These are phyloP conservation scores for Cercophora scortea DNA, from an alignment of 495 filamentous ascomycete genomes.

Conservation along the genomic window DNA sequence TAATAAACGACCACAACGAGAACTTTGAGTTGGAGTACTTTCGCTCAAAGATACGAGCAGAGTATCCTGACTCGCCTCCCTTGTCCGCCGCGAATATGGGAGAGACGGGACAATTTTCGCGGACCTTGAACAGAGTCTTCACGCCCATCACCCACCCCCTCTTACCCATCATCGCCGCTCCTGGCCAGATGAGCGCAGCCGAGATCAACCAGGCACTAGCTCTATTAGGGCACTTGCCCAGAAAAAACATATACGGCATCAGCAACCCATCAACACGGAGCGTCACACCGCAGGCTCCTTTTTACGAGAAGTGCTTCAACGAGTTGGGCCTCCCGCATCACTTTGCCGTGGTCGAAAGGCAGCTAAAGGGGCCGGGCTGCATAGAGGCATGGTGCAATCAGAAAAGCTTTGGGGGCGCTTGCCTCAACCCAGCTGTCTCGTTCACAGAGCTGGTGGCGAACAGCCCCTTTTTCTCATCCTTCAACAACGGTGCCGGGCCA, in stretches of 20 bases:
- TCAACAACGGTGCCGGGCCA: conserved; percentile 50
- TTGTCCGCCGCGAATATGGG: conserved; percentile 85
- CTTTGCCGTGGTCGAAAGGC: conserved; percentile 66
- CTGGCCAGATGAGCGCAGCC: conserved; percentile 73
- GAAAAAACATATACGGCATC: conserved; percentile 71
- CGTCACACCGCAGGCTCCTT: conserved; percentile 66
- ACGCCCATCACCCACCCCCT: conserved; percentile 81
- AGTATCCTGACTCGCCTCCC: conserved; percentile 55
- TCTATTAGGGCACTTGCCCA: conserved; percentile 71
- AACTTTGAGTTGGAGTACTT: conserved; percentile 88
- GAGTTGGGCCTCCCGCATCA: conserved; percentile 77
- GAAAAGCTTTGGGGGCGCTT: conserved; percentile 69
- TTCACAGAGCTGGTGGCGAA: conserved; percentile 28
- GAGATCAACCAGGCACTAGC: conserved; percentile 75
- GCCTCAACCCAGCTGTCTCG: conserved; percentile 62
- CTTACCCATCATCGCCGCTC: conserved; percentile 75
- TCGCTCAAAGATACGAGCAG: conserved; percentile 61
- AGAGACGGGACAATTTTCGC: conserved; percentile 70
- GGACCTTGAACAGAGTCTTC: conserved; percentile 74
- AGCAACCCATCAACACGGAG: conserved; percentile 52
- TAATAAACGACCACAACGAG: conserved; percentile 67
- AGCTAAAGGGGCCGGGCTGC: conserved; percentile 48
- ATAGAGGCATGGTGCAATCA: conserved; percentile 59
- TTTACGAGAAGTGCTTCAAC: conserved; percentile 84
- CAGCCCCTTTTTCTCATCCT: conserved; percentile 32